A percentile compares a stretch with the other conserved stretches of the same genome.
Conservation (phyloP, 352 stramenopile species). For the Phytophthora fragariaefolia region DNA sequence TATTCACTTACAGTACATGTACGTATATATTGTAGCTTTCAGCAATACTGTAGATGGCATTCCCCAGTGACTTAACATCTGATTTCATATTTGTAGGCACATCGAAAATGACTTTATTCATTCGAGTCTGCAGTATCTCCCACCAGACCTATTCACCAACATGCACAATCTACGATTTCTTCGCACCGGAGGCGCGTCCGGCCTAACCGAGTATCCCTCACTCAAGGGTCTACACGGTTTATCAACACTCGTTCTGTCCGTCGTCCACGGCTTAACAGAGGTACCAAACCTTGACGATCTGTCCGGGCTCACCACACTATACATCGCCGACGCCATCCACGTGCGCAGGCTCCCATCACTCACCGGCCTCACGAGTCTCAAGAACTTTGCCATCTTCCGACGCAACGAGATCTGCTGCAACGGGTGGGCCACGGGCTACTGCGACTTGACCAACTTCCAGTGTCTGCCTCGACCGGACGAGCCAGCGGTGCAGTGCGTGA, state of each 20-base stretch:
- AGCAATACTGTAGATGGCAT: not conserved
- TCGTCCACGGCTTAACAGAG: slow-evolving; percentile 28
- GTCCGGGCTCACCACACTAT: slow-evolving; percentile 25
- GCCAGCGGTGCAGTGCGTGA: slow-evolving; percentile 27
- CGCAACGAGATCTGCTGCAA: slow-evolving; percentile 54
- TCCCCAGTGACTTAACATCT: too few species aligned
- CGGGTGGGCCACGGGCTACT: slow-evolving; percentile 37
- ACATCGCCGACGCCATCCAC: slow-evolving; percentile 41
- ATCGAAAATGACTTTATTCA: slow-evolving; percentile 44
- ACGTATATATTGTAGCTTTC: slow-evolving; percentile 23
- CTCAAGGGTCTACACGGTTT: slow-evolving; percentile 39
- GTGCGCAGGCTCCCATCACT: slow-evolving; percentile 31
- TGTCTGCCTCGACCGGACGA: slow-evolving; percentile 33
- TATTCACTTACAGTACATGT: slow-evolving; percentile 43
- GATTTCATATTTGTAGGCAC: slow-evolving; percentile 18
- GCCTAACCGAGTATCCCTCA: slow-evolving; percentile 42
- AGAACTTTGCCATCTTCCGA: slow-evolving; percentile 40
- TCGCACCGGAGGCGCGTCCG: slow-evolving; percentile 36
- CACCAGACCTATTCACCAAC: slow-evolving; percentile 36
- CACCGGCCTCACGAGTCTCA: slow-evolving; percentile 17
- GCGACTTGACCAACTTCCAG: slow-evolving; percentile 40
- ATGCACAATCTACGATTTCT: slow-evolving; percentile 53
- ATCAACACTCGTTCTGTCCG: slow-evolving; percentile 39
- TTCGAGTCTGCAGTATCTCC: slow-evolving; percentile 42
- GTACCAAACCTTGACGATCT: slow-evolving; percentile 41